Percentiles rank a stretch among this genome's conserved stretches.
Conservation (phyloP, 345 rosid genomes). For the Eucalyptus pauciflora region DNA sequence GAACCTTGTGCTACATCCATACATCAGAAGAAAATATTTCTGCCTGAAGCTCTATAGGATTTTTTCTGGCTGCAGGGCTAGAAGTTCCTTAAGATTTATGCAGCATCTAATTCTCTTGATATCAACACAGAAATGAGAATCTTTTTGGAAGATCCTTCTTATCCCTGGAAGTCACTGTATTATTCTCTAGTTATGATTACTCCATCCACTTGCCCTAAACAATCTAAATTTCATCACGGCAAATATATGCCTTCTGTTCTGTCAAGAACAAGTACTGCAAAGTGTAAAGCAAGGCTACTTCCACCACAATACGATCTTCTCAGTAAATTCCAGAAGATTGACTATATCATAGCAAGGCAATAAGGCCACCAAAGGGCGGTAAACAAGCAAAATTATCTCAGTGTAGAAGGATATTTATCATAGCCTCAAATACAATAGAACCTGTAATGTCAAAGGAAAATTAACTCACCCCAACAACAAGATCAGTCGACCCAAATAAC, state of each 20-base stretch:
- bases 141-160: neutral
- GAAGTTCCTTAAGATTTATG: neutral
- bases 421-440: neutral
- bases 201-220: neutral
- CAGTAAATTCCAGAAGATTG: neutral
- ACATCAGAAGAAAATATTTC: neutral
- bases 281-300: neutral
- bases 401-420: neutral
- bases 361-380: neutral
- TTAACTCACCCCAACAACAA: conserved; percentile 42
- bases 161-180: neutral
- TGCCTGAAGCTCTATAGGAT: neutral
- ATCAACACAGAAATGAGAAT: neutral
- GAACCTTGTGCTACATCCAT: neutral
- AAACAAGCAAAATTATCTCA: neutral
- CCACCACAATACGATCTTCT: neutral
- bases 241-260: neutral
- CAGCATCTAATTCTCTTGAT: neutral
- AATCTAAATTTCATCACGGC: neutral
- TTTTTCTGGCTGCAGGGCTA: neutral
- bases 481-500: conserved; percentile 67
- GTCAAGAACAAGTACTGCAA: neutral
- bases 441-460: neutral
- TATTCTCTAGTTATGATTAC: neutral
- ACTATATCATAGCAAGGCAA: neutral